phyloP scores from a whole-genome alignment of 495 filamentous ascomycete genomes.

The Tuber melanosporum region DNA sequence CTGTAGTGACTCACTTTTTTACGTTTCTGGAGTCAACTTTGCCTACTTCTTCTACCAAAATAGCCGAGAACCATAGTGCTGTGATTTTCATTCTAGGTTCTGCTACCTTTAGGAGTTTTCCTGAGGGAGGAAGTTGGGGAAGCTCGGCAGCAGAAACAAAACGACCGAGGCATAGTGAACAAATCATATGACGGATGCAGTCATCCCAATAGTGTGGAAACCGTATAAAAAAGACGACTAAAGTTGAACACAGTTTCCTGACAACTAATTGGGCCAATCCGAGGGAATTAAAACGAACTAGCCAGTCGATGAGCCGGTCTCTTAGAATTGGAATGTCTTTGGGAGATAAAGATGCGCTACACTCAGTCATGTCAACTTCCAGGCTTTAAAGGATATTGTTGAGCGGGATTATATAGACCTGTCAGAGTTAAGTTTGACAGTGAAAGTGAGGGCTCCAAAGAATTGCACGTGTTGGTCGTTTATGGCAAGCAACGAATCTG shows the following conservation, averaged over 20 bases:
- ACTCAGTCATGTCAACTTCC: slow-evolving; percentile 13
- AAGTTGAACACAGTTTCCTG: slow-evolving; percentile 74
- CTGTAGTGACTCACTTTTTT: slow-evolving; percentile 48
- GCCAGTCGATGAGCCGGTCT: slow-evolving; percentile 62
- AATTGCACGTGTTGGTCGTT: slow-evolving; percentile 69
- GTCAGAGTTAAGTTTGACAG: slow-evolving; percentile 81
- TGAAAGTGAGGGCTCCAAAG: slow-evolving; percentile 90
- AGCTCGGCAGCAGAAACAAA: slow-evolving; percentile 48
- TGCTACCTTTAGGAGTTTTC: slow-evolving; percentile 52
- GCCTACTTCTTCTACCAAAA: slow-evolving; percentile 68
- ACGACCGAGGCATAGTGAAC: slow-evolving; percentile 54
- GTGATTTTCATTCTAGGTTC: slow-evolving; percentile 52
- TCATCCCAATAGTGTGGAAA: slow-evolving; percentile 61
- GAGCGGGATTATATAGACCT: slow-evolving; percentile 49
- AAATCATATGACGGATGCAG: slow-evolving; percentile 62
- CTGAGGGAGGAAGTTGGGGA: slow-evolving; percentile 49
- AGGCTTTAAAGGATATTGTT: background rate
- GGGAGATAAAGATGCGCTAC: slow-evolving; percentile 56
- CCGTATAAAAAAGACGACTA: slow-evolving; percentile 73
- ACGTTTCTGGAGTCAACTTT: slow-evolving; percentile 56
- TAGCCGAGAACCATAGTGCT: slow-evolving; percentile 65
- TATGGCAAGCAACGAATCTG: slow-evolving; percentile 61
- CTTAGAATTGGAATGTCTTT: slow-evolving; percentile 59
- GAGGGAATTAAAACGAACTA: slow-evolving; percentile 54
- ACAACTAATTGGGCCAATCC: slow-evolving; percentile 60